Percentiles rank a stretch among this genome's conserved stretches.
Evolutionary conservation across 176 grass and related monocot species (phyloP).

Genomic region (Phragmites australis): DNA sequence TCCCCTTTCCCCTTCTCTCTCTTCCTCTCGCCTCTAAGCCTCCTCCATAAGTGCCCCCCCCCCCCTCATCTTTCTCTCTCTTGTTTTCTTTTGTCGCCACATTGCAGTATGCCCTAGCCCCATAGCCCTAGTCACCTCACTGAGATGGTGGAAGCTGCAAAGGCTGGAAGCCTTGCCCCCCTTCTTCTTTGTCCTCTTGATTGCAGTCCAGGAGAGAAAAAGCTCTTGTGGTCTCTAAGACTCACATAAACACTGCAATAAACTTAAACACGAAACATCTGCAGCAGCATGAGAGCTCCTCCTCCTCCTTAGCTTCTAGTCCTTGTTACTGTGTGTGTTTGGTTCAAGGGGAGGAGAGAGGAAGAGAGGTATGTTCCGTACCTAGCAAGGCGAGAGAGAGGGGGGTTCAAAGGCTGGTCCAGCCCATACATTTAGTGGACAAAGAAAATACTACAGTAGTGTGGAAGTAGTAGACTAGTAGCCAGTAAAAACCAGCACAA

Average conservation of each 20-base stretch:
- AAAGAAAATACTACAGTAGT: slow-evolving; percentile 1
- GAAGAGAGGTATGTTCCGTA: neutral
- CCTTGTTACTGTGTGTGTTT: neutral
- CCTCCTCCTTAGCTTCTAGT: slow-evolving; percentile 11
- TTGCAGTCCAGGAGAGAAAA: slow-evolving; percentile 10
- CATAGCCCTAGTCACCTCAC: slow-evolving; percentile 34
- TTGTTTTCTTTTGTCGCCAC: slow-evolving; percentile 20
- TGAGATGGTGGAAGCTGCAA: slow-evolving; percentile 60
- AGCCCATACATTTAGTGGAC: slow-evolving; percentile 27
- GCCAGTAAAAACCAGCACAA: slow-evolving; percentile 35
- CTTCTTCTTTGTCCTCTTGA: slow-evolving; percentile 46
- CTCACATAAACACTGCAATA: neutral
- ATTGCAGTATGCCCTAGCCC: slow-evolving; percentile 28
- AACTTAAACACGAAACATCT: slow-evolving; percentile 30
- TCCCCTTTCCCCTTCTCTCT: neutral
- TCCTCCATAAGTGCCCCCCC: slow-evolving; percentile 12
- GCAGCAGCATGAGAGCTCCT: slow-evolving; percentile 20
- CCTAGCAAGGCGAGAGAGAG: slow-evolving; percentile 4
- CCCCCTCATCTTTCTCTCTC: neutral
- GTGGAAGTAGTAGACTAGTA: slow-evolving; percentile 34
- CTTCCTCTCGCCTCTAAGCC: neutral
- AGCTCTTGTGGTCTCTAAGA: neutral
- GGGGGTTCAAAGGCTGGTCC: slow-evolving; percentile 38
- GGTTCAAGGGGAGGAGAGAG: neutral
- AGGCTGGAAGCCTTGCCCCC: slow-evolving; percentile 37